Evolutionary conservation across 2,329 filamentous ascomycete genomes (phyloP).

Genomic region (Cordyceps cateniannulata): DNA sequence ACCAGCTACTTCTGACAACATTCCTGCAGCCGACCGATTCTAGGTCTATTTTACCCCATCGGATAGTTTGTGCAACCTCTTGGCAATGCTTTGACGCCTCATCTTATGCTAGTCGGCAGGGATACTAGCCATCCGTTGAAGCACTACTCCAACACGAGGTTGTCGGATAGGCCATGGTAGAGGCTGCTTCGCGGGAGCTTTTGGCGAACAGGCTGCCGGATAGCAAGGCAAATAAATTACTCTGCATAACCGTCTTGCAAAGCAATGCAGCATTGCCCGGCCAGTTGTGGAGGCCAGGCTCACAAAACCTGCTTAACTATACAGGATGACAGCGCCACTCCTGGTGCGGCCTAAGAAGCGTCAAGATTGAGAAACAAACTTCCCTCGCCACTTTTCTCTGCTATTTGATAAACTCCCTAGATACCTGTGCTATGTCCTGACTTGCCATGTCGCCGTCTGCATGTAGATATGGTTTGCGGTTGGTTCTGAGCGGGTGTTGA

Average conservation of each 20-base stretch:
- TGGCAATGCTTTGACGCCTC: not conserved
- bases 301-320: no score
- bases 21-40: not conserved
- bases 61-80: not conserved
- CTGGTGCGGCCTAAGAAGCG: not conserved
- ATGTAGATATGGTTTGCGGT: not conserved
- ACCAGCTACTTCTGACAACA: no score
- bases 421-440: not conserved
- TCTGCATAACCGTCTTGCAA: not conserved
- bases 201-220: not conserved
- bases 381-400: not conserved
- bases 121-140: not conserved
- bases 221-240: not conserved
- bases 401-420: not conserved
- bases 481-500: no score
- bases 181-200: not conserved
- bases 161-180: no score
- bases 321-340: not conserved
- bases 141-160: not conserved
- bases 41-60: not conserved
- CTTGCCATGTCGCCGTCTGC: not conserved
- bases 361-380: not conserved
- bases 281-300: no score
- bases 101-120: not conserved
- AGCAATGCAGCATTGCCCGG: not conserved